A percentile compares a stretch with the other conserved stretches of the same genome.
phyloP scores from a whole-genome alignment of 202 grass and related monocot genomes.

The Setaria viridis region DNA sequence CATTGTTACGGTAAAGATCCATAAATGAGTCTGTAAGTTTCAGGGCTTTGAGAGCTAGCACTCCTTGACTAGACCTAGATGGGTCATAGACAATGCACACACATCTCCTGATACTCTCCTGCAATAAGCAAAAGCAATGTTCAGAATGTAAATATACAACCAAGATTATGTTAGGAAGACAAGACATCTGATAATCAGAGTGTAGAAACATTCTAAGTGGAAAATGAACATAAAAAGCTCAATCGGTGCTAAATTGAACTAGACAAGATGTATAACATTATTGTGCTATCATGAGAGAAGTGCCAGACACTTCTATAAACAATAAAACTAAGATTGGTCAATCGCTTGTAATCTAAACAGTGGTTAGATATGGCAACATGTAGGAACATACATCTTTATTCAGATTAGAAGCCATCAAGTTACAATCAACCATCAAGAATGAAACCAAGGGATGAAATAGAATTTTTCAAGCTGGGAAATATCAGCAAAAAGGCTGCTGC shows the following conservation, averaged over 20 bases:
- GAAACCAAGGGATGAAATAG: neutral
- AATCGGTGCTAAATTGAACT: neutral
- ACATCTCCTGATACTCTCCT: constrained; percentile 98
- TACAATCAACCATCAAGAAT: neutral
- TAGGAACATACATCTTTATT: constrained; percentile 3
- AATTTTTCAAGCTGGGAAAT: neutral
- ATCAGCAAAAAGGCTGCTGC: neutral
- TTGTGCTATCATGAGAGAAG: constrained; percentile 7
- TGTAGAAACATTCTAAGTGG: neutral
- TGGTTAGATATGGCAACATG: neutral
- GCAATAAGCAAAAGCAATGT: constrained; percentile 39
- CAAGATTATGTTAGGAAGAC: constrained; percentile 2
- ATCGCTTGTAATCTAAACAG: neutral
- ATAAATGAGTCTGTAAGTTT: constrained; percentile 98
- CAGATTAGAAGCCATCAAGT: neutral
- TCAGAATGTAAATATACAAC: neutral
- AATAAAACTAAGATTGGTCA: constrained; percentile 3
- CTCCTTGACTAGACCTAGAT: constrained; percentile 93
- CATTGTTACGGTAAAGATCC: constrained; percentile 90
- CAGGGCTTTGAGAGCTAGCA: constrained; percentile 96
- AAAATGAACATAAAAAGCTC: neutral
- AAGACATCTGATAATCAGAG: constrained; percentile 14
- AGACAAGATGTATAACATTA: neutral
- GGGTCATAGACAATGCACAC: constrained; percentile 98
- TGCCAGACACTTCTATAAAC: neutral